phyloP scores from a whole-genome alignment of 1,284 basidiomycete genomes.

The Heterobasidion parviporum region DNA sequence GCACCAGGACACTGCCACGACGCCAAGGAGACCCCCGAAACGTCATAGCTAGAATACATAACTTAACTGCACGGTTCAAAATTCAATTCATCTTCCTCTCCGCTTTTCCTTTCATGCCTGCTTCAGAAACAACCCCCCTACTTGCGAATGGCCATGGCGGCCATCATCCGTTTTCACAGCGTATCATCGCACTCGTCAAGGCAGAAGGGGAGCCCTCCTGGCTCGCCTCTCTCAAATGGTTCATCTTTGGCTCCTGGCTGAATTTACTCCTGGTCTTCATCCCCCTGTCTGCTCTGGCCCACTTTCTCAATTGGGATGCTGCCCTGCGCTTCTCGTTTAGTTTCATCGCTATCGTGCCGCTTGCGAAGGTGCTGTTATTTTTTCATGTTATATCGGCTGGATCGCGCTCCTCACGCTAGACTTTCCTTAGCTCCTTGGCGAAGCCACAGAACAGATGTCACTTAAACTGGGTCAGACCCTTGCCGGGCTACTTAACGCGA shows the following conservation, averaged over 20 bases:
- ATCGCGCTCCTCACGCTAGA: neutral
- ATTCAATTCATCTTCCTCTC: neutral
- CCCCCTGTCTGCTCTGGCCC: constrained; percentile 60
- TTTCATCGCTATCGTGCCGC: constrained; percentile 83
- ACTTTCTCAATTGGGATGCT: constrained; percentile 69
- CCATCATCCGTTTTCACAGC: constrained; percentile 25
- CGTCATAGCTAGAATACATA: neutral
- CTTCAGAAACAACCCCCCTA: constrained; percentile 9
- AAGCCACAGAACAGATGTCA: constrained; percentile 83
- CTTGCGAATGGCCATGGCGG: neutral
- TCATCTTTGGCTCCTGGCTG: constrained; percentile 66
- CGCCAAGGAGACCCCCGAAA: neutral
- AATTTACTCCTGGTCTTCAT: constrained; percentile 76
- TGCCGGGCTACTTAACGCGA: constrained; percentile 82
- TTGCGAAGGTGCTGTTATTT: constrained; percentile 54
- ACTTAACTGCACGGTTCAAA: neutral
- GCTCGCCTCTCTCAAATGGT: constrained; percentile 53
- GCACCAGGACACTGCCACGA: neutral
- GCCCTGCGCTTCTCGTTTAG: constrained; percentile 76
- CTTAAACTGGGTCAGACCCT: constrained; percentile 74
- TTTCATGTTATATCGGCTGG: neutral
- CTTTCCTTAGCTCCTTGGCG: constrained; percentile 53
- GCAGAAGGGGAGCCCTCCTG: constrained; percentile 57
- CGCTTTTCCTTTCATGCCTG: constrained; percentile 1
- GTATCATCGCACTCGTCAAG: constrained; percentile 36